Base-by-base conservation (phyloP, 192 early-diverging fungal genomes). In the Backusella tuberculispora region DNA sequence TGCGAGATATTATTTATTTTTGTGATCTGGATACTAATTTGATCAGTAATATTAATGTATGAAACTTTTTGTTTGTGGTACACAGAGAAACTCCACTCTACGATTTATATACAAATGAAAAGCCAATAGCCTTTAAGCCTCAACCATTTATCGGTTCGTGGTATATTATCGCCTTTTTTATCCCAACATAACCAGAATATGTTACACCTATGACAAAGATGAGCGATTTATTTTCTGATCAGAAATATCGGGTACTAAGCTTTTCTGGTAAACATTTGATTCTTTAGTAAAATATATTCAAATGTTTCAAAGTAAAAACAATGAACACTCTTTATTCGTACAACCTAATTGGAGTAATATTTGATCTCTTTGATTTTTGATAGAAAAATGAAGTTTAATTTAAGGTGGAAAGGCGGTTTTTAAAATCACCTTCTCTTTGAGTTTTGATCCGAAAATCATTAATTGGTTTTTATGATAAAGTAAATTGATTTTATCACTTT, bases 161-260 rank as follows among this genome's bases (percentile, higher is more conserved):
- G 19, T 60, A 12, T 8, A 26, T 26, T 19, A 60, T 60, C 53
- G 53, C 53, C 50, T 21, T 53, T 53, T 53, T 24, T 53, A 53
- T 53, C 6, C 19, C 53, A 26, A 26, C 26, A 60, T 26, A 60
- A 60, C 9, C 53, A 60, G 50, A 2, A 8, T 12, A 24, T 19
- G 53, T 60, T 60, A 60, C 53, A 60, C 53, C 21, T 60, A 60
- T 60, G 53, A 60, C 53, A 60, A 60, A 60, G 53, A 60, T 60
- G 53, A 60, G 53, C 53, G 21, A 60, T 60, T 60, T 60, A 60
- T 60, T 60, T 60, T 26, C 26, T 60, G 7, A 56, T 56, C 53
- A 56, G 53, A 12, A 12, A 34, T 34, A 56, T 8, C 12, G 21
- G 53, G 26, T 26, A 12, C 53, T 24, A 56, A 10, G 7, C 50